Evolutionary conservation across 73 alveolate species (phyloP), one percentile per base, ranked within the genome.

Genomic region (Effrenium voratum): DNA sequence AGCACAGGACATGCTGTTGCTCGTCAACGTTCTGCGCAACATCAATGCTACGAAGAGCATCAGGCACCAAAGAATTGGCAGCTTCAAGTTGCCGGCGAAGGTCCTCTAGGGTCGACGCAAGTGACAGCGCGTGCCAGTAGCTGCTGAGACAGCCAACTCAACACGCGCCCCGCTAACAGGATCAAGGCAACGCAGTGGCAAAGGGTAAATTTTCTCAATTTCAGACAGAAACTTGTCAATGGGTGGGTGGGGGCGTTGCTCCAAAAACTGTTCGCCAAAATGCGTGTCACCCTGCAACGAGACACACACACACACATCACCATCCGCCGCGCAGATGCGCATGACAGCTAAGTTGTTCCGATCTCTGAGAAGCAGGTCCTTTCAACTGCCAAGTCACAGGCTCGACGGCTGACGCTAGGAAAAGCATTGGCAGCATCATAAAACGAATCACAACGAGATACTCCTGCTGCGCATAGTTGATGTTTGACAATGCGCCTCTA

Each of bases 201-300:
- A 38, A 36, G 55, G 13, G 6, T 40, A 36, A 6, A 34, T 26
- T 40, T 75, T 36, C 44, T 43, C 88, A 47, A 77, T 13, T 1
- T 32, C 4, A 3, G 49, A 5, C 50, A 44, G 43, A 13, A 12
- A 77, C 3, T 77, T 22, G 49, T 77, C 88, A 40, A 77, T 1
- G 24, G 88, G 26, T 2, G 88, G 88, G 43, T 77, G n/a, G n/a
- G n/a, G 88, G 55, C 44, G 44, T 22, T 77, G 88, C 24, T 77
- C 88, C 88, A 77, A 46, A 77, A 77, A 44, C 52, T 77, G 88
- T n/a, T 41, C 88, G 2, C 88, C 88, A 19, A 66, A 60, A 22
- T 77, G 88, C 6, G 45, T 13, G 44, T 77, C 88, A 24, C 88
- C 88, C 44, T 77, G 88, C 88, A 77, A 77, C 1, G 88, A 77